Evolutionary conservation across 2,329 filamentous ascomycete genomes (phyloP).

Genomic region (Akanthomyces lecanii): DNA sequence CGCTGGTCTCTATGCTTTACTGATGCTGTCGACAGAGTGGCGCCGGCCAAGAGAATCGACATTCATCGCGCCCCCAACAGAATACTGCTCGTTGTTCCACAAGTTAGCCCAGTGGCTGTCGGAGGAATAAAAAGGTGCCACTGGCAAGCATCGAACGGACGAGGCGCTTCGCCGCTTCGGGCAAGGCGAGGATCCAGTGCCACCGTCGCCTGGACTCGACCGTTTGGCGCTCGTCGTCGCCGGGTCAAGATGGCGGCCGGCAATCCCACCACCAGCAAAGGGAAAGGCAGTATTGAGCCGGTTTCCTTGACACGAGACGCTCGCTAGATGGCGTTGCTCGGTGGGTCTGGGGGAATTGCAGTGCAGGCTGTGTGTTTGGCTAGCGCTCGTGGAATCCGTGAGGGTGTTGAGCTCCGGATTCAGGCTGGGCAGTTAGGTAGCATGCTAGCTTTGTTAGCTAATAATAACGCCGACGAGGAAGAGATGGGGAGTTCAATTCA

Average conservation of each 20-base stretch:
- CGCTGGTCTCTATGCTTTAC: too few species aligned
- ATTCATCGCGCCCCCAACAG: conserved; percentile 5
- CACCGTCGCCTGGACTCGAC: neutral
- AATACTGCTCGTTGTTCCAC: neutral
- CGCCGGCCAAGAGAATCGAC: neutral
- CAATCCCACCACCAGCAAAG: neutral
- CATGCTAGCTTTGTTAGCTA: neutral
- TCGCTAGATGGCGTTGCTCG: neutral
- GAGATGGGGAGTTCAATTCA: neutral
- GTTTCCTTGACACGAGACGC: neutral
- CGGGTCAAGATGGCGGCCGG: neutral
- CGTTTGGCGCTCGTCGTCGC: neutral
- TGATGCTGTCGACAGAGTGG: neutral
- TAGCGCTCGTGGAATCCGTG: neutral
- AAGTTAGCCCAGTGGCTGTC: neutral
- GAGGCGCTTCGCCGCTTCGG: neutral
- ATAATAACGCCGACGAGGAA: neutral
- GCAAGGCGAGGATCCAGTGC: neutral
- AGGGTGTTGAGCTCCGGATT: neutral
- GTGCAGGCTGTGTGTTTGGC: conserved; percentile 4
- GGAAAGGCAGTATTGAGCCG: neutral
- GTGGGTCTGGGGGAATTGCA: conserved; percentile 13
- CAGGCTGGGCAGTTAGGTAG: neutral
- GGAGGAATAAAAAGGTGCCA: neutral
- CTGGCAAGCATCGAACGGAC: neutral